phyloP scores from a whole-genome alignment of 2,329 filamentous ascomycete genomes.

The Didymella exigua region DNA sequence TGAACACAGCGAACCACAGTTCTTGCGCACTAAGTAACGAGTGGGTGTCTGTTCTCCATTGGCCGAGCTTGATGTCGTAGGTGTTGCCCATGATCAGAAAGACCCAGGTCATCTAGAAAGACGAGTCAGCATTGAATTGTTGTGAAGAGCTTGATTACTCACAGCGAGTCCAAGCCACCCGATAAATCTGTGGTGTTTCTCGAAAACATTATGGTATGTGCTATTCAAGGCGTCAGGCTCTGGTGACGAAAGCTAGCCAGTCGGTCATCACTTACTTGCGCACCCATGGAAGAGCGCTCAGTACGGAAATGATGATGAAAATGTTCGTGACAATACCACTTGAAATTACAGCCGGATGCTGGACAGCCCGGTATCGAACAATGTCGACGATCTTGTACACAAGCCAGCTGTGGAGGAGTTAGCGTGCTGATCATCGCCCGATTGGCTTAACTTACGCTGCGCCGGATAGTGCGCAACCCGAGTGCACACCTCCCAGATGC shows the following conservation, averaged over 20 bases:
- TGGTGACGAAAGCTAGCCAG: too few species aligned
- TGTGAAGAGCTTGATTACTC: conserved; percentile 6
- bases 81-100: conserved; percentile 43
- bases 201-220: conserved; percentile 45
- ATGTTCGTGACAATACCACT: conserved; percentile 44
- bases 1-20: conserved; percentile 45
- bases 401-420: conserved; percentile 35
- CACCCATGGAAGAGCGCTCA: conserved; percentile 46
- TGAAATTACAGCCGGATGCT: conserved; percentile 39
- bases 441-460: conserved; percentile 31
- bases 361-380: conserved; percentile 39
- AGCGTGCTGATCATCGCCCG: conserved; percentile 4
- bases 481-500: conserved; percentile 45
- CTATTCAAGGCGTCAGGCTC: conserved; percentile 24
- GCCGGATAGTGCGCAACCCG: conserved; percentile 44
- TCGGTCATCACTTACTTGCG: conserved; percentile 33
- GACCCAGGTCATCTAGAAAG: conserved; percentile 40
- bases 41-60: conserved; percentile 37
- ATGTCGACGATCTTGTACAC: conserved; percentile 45
- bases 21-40: conserved; percentile 42
- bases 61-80: conserved; percentile 43
- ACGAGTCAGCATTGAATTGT: conserved; percentile 6
- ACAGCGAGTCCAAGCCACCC: conserved; percentile 46
- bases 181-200: conserved; percentile 45
- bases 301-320: conserved; percentile 44